Evolutionary conservation across 2,329 filamentous ascomycete genomes (phyloP).

Genomic region (Colletotrichum sidae): DNA sequence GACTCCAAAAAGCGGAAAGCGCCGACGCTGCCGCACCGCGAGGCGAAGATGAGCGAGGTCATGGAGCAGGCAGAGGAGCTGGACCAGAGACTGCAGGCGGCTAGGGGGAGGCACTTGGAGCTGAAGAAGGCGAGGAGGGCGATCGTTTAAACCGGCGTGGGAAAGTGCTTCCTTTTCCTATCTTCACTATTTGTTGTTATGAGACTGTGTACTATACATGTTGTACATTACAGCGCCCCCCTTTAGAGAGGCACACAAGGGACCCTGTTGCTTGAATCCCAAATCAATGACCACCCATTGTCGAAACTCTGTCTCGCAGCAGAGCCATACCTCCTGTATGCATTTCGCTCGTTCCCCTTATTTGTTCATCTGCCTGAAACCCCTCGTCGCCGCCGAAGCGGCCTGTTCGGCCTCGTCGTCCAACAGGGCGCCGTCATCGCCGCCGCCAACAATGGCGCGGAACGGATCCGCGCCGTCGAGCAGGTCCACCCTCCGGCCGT

Average conservation of each 20-base stretch:
- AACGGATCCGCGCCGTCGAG: conserved; percentile 81
- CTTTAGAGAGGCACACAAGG: conserved; percentile 28
- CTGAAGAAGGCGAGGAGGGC: conserved; percentile 58
- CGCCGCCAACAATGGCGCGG: conserved; percentile 57
- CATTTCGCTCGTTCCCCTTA: conserved; percentile 23
- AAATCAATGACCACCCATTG: conserved; percentile 19
- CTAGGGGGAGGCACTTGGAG: conserved; percentile 63
- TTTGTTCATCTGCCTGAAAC: conserved; percentile 62
- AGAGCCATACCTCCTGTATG: neutral
- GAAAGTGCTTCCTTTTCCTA: neutral
- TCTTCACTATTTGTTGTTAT: conserved; percentile 37
- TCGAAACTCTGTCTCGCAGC: too few relatives aligned
- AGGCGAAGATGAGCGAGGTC: conserved; percentile 56
- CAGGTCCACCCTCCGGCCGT: conserved; percentile 75
- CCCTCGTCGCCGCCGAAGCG: conserved; percentile 50
- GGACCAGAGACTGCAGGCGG: conserved; percentile 59
- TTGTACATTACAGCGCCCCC: conserved; percentile 40
- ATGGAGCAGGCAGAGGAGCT: conserved; percentile 60
- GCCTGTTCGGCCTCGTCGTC: conserved; percentile 48
- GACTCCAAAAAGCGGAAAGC: conserved; percentile 88
- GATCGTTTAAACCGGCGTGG: conserved; percentile 23
- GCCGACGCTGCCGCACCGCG: conserved; percentile 61
- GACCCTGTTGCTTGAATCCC: conserved; percentile 25
- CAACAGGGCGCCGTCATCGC: conserved; percentile 45
- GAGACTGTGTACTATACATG: conserved; percentile 52